Evolutionary conservation across 2,329 filamentous ascomycete genomes (phyloP), one percentile per base, ranked within the genome.

Genomic region (Penicillium sp.): DNA sequence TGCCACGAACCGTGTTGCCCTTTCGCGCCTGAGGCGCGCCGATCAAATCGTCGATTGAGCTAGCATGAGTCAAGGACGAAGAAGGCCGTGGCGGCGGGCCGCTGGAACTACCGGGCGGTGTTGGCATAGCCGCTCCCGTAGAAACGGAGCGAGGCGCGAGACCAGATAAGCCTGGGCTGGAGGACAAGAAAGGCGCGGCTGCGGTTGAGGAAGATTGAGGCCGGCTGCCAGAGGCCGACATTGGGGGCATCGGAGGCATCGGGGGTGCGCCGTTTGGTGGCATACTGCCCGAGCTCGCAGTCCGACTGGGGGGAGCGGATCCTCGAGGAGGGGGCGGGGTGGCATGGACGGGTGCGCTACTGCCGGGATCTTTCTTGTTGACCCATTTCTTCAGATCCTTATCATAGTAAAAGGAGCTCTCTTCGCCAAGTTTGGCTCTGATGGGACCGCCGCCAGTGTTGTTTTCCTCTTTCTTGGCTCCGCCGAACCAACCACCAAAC

Each of bases 321-420:
- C 79, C 82, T 65, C 83, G 86, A 0, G 92, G 92, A 5, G 92
- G 92, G 1, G 94, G 92, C 1, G 93, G 90, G 0, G 92, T 87
- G 1, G 87, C 86, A 46, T 79, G 77, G 27, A 79, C 71, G n/a
- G 78, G 75, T 25, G 81, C 84, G 53, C 89, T 87, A 8, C 84
- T 83, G 15, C 78, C 79, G 13, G 87, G 87, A 11, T 86, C 85
- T 72, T 96, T 97, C 80, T 97, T 97, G 79, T 99, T 97, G 72
- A 99, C 82, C 95, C 95, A 99, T 72, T 94, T 92, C 79, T 96
- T 95, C 51, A 96, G 83, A n/a, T 97, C 90, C 2, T 92, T 89
- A 70, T 99, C 94, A 69, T 94, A 99, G 65, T 93, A 88, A 75
- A 99, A 97, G 45, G 87, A 91, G 73, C 86, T 96, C 70, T 94